Percentiles rank a stretch among this genome's conserved stretches.
Evolutionary conservation across 176 grass and related monocot genomes (phyloP).

Genomic region (Alopecurus myosuroides): DNA sequence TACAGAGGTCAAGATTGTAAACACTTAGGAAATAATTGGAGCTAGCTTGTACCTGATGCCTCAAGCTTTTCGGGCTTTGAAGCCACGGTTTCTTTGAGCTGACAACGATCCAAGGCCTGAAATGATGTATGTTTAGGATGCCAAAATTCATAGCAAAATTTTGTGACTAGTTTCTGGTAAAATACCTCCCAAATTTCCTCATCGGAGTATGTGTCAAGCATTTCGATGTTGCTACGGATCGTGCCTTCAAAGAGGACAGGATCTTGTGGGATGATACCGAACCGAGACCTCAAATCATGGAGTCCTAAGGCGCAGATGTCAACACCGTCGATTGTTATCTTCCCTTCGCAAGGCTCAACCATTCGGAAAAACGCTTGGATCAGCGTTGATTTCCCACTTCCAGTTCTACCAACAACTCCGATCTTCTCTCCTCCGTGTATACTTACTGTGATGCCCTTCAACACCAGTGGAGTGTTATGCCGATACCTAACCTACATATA

Average conservation of each 20-base stretch:
- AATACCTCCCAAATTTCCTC: constrained; percentile 91
- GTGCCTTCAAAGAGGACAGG: constrained; percentile 97
- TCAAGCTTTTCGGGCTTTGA: constrained; percentile 86
- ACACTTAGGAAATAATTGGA: too few relatives aligned
- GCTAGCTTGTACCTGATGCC: constrained; percentile 53
- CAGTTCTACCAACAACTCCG: constrained; percentile 83
- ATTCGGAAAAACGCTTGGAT: constrained; percentile 92
- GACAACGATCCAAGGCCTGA: constrained; percentile 85
- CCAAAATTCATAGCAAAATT: too few relatives aligned
- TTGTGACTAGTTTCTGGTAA: background rate
- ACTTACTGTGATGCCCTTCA: constrained; percentile 81
- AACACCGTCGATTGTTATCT: constrained; percentile 69
- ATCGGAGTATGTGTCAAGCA: constrained; percentile 71
- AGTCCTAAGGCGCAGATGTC: constrained; percentile 88
- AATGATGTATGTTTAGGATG: constrained; percentile 8
- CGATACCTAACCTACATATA: constrained; percentile 64
- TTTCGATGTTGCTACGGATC: constrained; percentile 77
- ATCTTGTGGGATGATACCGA: constrained; percentile 94
- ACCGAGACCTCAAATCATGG: constrained; percentile 90
- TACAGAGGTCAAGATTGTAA: too few relatives aligned
- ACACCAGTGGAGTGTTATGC: constrained; percentile 70
- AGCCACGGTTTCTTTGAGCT: constrained; percentile 74
- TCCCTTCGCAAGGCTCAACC: constrained; percentile 75
- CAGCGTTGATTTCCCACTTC: constrained; percentile 91
- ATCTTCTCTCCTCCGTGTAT: constrained; percentile 76